These are phyloP conservation scores for Glycine tomentella DNA, from an alignment of 306 rosid genomes.

Conservation along the genomic window DNA sequence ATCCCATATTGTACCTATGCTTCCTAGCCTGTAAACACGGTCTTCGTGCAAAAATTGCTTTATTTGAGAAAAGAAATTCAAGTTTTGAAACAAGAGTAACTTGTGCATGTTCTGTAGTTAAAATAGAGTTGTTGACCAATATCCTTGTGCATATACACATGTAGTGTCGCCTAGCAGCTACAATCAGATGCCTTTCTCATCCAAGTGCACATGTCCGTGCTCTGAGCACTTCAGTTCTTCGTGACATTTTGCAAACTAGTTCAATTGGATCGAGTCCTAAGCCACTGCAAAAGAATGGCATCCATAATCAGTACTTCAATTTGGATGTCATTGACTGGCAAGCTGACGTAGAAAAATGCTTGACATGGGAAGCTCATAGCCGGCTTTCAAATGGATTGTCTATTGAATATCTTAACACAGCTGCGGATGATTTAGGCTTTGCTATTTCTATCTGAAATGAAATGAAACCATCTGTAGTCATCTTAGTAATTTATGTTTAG, in stretches of 20 bases:
- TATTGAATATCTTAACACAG: conserved; percentile 62
- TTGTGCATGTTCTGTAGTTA: conserved; percentile 6
- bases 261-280: conserved; percentile 55
- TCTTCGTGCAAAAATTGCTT: neutral
- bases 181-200: conserved; percentile 79
- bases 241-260: conserved; percentile 68
- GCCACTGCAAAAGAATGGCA: conserved; percentile 53
- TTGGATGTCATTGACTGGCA: conserved; percentile 63
- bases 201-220: conserved; percentile 83
- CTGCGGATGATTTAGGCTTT: conserved; percentile 78
- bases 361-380: conserved; percentile 80
- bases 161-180: conserved; percentile 85
- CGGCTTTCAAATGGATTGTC: conserved; percentile 68
- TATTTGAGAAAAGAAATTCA: neutral
- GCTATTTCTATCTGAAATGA: conserved; percentile 54
- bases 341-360: conserved; percentile 67
- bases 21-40: neutral
- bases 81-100: neutral
- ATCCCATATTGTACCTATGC: neutral
- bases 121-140: conserved; percentile 5
- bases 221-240: conserved; percentile 80
- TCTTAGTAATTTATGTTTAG: neutral
- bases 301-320: conserved; percentile 53
- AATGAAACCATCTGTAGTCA: conserved; percentile 19
- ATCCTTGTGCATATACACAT: conserved; percentile 38